Evolutionary conservation across 1,284 basidiomycete species (phyloP), one percentile per base, ranked within the genome.

Genomic region (Trichosporon sp.): DNA sequence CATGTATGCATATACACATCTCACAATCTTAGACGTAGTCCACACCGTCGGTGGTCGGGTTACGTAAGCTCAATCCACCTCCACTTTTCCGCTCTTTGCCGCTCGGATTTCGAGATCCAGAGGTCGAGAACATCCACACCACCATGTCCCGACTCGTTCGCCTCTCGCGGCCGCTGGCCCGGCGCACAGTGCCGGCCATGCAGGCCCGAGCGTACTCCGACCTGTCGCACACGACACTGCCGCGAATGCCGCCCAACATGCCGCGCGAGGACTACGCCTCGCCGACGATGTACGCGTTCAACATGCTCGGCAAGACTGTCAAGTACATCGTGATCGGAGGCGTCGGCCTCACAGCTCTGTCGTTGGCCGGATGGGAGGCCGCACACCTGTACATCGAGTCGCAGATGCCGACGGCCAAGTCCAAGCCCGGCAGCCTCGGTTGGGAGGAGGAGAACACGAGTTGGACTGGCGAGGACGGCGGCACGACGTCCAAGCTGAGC

Each of bases 401-500:
- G 66, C 85, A 92, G 42, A 76, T 76, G n/a, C 84, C 85, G 1
- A 80, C 79, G 1, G 74, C 75, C 1, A 72, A 87, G 31, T 47
- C 64, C 27, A 73, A 75, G 21, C 82, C 84, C 34, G 89, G 90
- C 64, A 84, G 83, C 8, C 93, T 88, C 87, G 89, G 89, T 72
- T 94, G 92, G 92, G 86, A 89, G 75, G 78, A 86, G 11, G 90
- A 92, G 70, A 85, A 86, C 38, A 89, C 89, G 69, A 85, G 85
- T 56, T 93, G 92, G 92, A 87, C 90, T 1, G 90, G 91, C n/a
- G 65, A 75, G 7, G 77, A 71, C 23, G 91, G 90, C 8, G 92
- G 92, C 47, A 93, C 92, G 15, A 90, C 92, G 78, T 85, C 89
- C 5, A 85, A 84, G 9, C 85, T 94, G 2, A 90, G 91, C 0